A percentile compares a stretch with the other conserved stretches of the same genome.
These are phyloP conservation scores for Diutina sp. DNA, from an alignment of 1,139 yeast species.

Conservation along the genomic window DNA sequence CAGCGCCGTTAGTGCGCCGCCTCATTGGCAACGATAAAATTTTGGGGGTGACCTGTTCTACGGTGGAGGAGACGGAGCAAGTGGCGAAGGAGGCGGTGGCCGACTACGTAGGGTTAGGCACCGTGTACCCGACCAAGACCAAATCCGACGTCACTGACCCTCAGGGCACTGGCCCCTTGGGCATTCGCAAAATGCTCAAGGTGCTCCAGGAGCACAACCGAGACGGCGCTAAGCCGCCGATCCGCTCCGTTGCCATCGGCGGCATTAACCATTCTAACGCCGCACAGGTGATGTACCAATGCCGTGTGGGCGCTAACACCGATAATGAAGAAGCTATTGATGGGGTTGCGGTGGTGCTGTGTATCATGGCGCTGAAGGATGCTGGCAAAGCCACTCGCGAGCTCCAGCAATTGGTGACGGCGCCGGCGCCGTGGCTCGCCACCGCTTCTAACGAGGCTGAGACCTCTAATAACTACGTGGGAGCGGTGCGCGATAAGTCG, in stretches of 20 bases:
- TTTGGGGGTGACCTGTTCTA: slow-evolving; percentile 68
- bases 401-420: slow-evolving; percentile 10
- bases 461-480: neutral
- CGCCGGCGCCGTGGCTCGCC: slow-evolving; percentile 4
- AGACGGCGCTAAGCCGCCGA: slow-evolving; percentile 7
- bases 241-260: slow-evolving; percentile 67
- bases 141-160: slow-evolving; percentile 39
- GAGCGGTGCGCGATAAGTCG: neutral
- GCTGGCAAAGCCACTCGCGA: slow-evolving; percentile 42
- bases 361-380: slow-evolving; percentile 59
- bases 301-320: slow-evolving; percentile 18
- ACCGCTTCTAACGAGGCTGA: neutral
- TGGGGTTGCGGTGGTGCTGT: slow-evolving; percentile 81
- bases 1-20: slow-evolving; percentile 42
- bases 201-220: slow-evolving; percentile 26
- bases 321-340: slow-evolving; percentile 31
- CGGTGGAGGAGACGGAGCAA: slow-evolving; percentile 39
- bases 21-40: slow-evolving; percentile 64
- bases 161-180: slow-evolving; percentile 43
- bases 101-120: slow-evolving; percentile 84
- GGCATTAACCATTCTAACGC: slow-evolving; percentile 64
- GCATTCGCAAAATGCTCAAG: slow-evolving; percentile 42
- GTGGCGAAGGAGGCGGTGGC: slow-evolving; percentile 45
- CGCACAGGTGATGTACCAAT: slow-evolving; percentile 38
- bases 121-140: slow-evolving; percentile 64